A percentile compares a stretch with the other conserved stretches of the same genome.
These are phyloP conservation scores for Phialophora tarda DNA, from an alignment of 2,329 filamentous ascomycete species.

Conservation along the genomic window DNA sequence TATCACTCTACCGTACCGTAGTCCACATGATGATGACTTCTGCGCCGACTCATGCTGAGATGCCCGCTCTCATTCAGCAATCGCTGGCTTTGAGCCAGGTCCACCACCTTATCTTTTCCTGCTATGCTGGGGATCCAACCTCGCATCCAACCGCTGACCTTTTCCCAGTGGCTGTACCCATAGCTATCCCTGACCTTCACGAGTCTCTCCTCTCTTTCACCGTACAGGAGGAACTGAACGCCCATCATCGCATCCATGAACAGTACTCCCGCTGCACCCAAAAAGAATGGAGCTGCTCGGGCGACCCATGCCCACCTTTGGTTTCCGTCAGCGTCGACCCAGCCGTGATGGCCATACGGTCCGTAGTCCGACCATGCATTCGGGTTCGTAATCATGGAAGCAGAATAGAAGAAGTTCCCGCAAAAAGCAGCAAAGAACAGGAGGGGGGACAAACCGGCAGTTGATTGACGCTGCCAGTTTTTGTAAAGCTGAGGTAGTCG, in stretches of 20 bases:
- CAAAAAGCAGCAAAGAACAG: conserved; percentile 71
- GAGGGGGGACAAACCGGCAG: conserved; percentile 65
- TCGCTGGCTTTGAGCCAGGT: conserved; percentile 39
- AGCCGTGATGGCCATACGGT: conserved; percentile 63
- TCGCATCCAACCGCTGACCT: conserved; percentile 68
- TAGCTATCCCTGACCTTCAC: conserved; percentile 55
- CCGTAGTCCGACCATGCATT: conserved; percentile 65
- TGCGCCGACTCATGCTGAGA: conserved; percentile 28
- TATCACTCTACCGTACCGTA: conserved; percentile 32
- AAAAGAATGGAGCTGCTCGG: conserved; percentile 66
- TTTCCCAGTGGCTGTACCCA: conserved; percentile 57
- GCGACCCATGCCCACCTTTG: conserved; percentile 62
- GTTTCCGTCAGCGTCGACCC: conserved; percentile 63
- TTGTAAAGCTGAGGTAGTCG: conserved; percentile 70
- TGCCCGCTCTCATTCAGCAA: conserved; percentile 37
- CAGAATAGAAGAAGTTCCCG: conserved; percentile 71
- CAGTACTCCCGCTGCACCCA: conserved; percentile 69
- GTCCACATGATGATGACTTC: conserved; percentile 29
- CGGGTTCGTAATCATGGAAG: conserved; percentile 67
- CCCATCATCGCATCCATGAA: conserved; percentile 67
- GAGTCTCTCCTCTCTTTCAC: conserved; percentile 54
- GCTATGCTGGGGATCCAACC: conserved; percentile 66
- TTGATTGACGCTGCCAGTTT: conserved; percentile 67
- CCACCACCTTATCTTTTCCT: conserved; percentile 44
- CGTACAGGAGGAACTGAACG: conserved; percentile 67